Base-by-base conservation (phyloP, 352 stramenopile genomes). In the Globisporangium irregulare region DNA sequence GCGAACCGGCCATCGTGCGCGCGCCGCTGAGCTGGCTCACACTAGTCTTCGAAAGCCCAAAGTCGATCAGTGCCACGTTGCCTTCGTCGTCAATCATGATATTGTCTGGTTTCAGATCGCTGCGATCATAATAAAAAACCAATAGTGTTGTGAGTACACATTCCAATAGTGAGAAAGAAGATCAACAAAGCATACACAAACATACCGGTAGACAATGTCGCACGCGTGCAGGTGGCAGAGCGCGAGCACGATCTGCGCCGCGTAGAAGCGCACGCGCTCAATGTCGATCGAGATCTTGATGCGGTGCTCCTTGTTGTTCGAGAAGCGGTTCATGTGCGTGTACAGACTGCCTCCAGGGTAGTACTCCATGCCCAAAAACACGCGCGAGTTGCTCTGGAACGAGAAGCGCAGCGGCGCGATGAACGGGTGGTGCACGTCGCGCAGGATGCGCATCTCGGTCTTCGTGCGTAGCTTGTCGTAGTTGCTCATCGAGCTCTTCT, bases 71-170 rank as follows among this genome's bases (percentile, higher is more conserved):
- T n/a, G 92, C 90, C 24, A 98, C 82, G 73, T 98, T 97, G 54
- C 93, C 95, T 41, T 96, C 89, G 9, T 93, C 81, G 72, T 98
- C 95, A 56, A 98, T 89, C 76, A 98, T 96, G 57, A 98, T 92
- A 74, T 99, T 98, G 70, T 98, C 94, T 1, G 96, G 96, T 67
- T 99, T 99, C 24, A 99, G 73, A 66, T 99, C 96, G 60, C 86
- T 82, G 22, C 15, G 22, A 9, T 36, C 2, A 50, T 6, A 68
- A 48, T 32, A 32, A 4, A 32, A 32, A 32, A 4, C 29, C n/a
- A 20, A 58, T 8, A 60, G 60, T n/a, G 22, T 67, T 24, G 36
- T 54, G 12, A 27, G 56, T 32, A 61, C 29, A 14, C 8, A 48
- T 7, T 9, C 12, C 9, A 27, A 61, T 34, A 59, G 1, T 18